phyloP scores from a whole-genome alignment of 805 yeast species.

The Saturnispora besseyi region DNA sequence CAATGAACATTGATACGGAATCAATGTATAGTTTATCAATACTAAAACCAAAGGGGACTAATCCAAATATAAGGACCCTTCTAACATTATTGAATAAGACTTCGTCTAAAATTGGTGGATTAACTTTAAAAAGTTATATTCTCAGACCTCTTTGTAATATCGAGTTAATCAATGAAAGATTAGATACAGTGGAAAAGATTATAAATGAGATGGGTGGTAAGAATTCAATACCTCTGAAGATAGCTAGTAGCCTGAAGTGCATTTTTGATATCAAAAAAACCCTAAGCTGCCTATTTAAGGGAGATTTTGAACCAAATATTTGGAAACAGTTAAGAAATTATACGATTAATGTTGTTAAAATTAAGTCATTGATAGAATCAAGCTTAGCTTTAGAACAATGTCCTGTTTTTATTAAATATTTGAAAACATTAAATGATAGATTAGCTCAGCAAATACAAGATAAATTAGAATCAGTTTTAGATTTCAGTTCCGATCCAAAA shows the following conservation, averaged over 20 bases:
- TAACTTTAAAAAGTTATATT: constrained; percentile 28
- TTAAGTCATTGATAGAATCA: constrained; percentile 11
- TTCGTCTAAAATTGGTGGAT: constrained; percentile 25
- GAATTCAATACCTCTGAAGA: neutral
- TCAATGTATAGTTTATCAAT: constrained; percentile 23
- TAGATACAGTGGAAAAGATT: constrained; percentile 22
- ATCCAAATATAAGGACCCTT: constrained; percentile 12
- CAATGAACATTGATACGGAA: constrained; percentile 24
- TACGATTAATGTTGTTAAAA: constrained; percentile 15
- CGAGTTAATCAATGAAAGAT: constrained; percentile 24
- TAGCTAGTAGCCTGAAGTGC: neutral
- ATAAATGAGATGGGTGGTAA: constrained; percentile 7
- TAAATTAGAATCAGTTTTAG: constrained; percentile 25
- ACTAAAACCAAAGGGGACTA: constrained; percentile 2
- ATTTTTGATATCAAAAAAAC: constrained; percentile 25
- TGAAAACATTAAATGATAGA: constrained; percentile 9
- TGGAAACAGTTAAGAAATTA: constrained; percentile 28
- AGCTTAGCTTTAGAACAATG: neutral
- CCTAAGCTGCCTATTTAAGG: constrained; percentile 17
- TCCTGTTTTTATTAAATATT: constrained; percentile 14
- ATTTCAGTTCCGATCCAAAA: constrained; percentile 27
- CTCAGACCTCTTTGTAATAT: constrained; percentile 27
- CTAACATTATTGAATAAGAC: constrained; percentile 21
- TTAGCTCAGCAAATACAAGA: constrained; percentile 11
- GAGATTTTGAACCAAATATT: constrained; percentile 19